A percentile compares a stretch with the other conserved stretches of the same genome.
Conservation (phyloP, 768 basidiomycete genomes). For the Termitomyces sp. region DNA sequence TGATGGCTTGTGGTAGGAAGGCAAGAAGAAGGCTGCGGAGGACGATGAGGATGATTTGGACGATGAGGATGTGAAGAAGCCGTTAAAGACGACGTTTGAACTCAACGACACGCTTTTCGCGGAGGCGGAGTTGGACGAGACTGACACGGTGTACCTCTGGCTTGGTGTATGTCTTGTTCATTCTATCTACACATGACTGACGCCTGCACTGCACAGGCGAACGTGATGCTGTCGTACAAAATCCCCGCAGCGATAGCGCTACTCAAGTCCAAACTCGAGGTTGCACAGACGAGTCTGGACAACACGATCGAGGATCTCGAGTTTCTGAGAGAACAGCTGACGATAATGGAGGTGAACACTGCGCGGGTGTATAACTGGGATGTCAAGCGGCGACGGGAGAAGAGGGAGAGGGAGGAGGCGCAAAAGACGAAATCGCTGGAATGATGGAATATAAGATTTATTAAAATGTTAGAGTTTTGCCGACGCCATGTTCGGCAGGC, state of each 20-base stretch:
- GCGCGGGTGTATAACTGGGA: conserved; percentile 97
- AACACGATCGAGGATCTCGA: conserved; percentile 85
- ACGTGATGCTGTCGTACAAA: conserved; percentile 95
- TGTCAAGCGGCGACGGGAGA: conserved; percentile 73
- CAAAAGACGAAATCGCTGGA: no score
- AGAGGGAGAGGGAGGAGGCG: no score
- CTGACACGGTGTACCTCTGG: conserved; percentile 91
- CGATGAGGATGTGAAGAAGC: no score
- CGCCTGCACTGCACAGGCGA: conserved; percentile 59
- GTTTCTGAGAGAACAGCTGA: conserved; percentile 90
- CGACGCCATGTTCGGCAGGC: not conserved
- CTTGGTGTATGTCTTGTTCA: no score
- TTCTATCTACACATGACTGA: no score
- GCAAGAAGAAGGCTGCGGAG: no score
- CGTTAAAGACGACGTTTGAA: conserved; percentile 85
- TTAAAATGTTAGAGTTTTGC: no score
- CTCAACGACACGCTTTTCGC: conserved; percentile 94
- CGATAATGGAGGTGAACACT: conserved; percentile 94
- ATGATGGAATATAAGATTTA: no score
- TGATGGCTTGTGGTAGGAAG: no score
- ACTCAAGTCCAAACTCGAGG: conserved; percentile 65
- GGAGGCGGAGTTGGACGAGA: conserved; percentile 83
- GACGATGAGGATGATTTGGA: no score
- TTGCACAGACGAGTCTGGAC: conserved; percentile 59
- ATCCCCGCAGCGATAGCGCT: conserved; percentile 71